Percentiles rank a stretch among this genome's conserved stretches.
phyloP scores from a whole-genome alignment of 2,329 filamentous ascomycete genomes.

The Phialemoniopsis sp. region DNA sequence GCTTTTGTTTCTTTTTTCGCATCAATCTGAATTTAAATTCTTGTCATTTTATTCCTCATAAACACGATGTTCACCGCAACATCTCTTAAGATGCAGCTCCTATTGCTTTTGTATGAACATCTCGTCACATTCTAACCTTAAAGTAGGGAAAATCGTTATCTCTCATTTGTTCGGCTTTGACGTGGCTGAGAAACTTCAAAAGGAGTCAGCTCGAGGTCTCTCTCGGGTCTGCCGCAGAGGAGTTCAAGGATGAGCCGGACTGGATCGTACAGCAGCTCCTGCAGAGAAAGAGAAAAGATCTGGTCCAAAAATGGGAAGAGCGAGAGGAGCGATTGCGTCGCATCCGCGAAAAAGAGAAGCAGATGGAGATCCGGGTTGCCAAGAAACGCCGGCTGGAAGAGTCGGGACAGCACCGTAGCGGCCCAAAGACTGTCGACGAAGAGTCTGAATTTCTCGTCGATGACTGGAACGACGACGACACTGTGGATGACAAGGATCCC shows the following conservation, averaged over 20 bases:
- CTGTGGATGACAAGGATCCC: constrained; percentile 26
- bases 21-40: no score
- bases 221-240: constrained; percentile 36
- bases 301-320: constrained; percentile 64
- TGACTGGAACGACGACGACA: constrained; percentile 50
- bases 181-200: constrained; percentile 86
- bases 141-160: constrained; percentile 81
- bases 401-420: constrained; percentile 3
- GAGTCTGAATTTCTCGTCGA: constrained; percentile 73
- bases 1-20: no score
- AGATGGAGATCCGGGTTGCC: constrained; percentile 43
- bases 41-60: no score
- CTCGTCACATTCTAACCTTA: neutral
- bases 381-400: constrained; percentile 41
- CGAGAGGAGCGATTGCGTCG: constrained; percentile 66
- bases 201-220: constrained; percentile 50
- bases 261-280: constrained; percentile 82
- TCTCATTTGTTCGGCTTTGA: constrained; percentile 82
- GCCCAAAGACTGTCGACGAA: constrained; percentile 27
- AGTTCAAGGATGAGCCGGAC: constrained; percentile 65
- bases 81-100: no score
- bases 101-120: constrained; percentile 10
- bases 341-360: constrained; percentile 60
- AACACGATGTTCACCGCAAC: no score
- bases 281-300: constrained; percentile 61